phyloP scores from a whole-genome alignment of 2,329 filamentous ascomycete species.

The Ophiostoma fasciatum region DNA sequence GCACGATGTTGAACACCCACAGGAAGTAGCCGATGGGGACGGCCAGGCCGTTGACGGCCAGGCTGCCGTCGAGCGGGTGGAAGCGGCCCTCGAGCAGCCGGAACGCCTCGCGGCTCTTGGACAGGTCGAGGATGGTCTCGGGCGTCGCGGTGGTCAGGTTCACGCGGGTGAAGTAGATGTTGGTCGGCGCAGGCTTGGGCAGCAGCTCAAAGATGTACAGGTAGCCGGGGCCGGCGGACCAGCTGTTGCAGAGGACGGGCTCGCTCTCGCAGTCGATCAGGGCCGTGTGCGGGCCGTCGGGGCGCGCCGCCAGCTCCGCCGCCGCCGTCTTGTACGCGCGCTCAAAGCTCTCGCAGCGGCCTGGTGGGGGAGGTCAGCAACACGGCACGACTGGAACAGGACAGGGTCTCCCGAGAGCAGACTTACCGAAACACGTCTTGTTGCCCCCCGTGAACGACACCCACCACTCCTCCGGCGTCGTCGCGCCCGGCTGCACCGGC shows the following conservation, averaged over 20 bases:
- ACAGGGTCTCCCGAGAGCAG: too few species aligned
- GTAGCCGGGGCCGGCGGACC: conserved; percentile 49
- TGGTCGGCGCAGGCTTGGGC: conserved; percentile 46
- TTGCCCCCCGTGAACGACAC: conserved; percentile 61
- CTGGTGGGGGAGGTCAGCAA: too few species aligned
- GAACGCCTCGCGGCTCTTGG: conserved; percentile 26
- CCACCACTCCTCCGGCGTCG: conserved; percentile 60
- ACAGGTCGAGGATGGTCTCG: conserved; percentile 46
- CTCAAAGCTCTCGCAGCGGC: conserved; percentile 50
- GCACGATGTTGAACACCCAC: conserved; percentile 50
- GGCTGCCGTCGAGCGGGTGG: conserved; percentile 59
- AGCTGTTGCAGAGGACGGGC: conserved; percentile 59
- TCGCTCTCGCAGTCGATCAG: conserved; percentile 61
- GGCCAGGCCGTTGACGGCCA: conserved; percentile 46
- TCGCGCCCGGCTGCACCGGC: conserved; percentile 42
- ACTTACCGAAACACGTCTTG: conserved; percentile 56
- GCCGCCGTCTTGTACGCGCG: conserved; percentile 52
- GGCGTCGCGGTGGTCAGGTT: conserved; percentile 56
- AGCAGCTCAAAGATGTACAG: conserved; percentile 56
- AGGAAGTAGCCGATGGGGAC: conserved; percentile 53
- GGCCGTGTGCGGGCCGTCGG: conserved; percentile 51
- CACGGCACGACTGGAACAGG: too few species aligned
- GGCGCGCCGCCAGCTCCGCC: conserved; percentile 43
- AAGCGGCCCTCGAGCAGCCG: conserved; percentile 45
- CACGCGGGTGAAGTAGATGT: conserved; percentile 49